phyloP scores from a whole-genome alignment of 208 protist genomes.

The Crithidia sp. region DNA sequence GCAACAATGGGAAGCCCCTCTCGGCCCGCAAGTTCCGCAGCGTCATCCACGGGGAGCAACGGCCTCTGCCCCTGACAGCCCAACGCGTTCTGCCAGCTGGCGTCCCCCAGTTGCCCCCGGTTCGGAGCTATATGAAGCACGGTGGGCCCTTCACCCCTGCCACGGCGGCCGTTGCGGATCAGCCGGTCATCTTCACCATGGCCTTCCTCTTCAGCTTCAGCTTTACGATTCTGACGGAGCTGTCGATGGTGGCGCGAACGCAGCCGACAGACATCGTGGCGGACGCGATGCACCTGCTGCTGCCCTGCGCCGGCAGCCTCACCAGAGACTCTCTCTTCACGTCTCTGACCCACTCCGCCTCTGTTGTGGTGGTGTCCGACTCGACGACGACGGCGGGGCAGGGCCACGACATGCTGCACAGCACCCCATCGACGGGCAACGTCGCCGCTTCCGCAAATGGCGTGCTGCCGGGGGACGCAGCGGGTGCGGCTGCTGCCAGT shows the following conservation, averaged over 20 bases:
- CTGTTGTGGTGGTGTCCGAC: not conserved
- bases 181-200: not conserved
- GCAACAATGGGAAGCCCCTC: too few species aligned
- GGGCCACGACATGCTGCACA: not conserved
- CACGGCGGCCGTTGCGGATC: not conserved
- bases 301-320: slow-evolving; percentile 1
- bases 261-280: not conserved
- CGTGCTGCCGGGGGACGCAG: too few species aligned
- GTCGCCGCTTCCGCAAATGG: not conserved
- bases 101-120: not conserved
- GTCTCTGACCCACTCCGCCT: slow-evolving; percentile 3
- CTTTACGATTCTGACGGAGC: slow-evolving; percentile 2
- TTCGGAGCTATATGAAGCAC: too few species aligned
- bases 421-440: too few species aligned
- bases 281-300: slow-evolving; percentile 5
- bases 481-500: not conserved
- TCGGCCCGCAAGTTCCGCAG: slow-evolving; percentile 13
- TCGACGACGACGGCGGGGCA: slow-evolving; percentile 7
- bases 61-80: not conserved
- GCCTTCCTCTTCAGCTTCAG: slow-evolving; percentile 3
- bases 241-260: slow-evolving; percentile 1
- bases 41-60: not conserved
- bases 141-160: too few species aligned
- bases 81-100: not conserved
- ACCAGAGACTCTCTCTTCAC: not conserved